Evolutionary conservation across 805 yeast species (phyloP), one percentile per base, ranked within the genome.

Genomic region (Ogataea corticis): DNA sequence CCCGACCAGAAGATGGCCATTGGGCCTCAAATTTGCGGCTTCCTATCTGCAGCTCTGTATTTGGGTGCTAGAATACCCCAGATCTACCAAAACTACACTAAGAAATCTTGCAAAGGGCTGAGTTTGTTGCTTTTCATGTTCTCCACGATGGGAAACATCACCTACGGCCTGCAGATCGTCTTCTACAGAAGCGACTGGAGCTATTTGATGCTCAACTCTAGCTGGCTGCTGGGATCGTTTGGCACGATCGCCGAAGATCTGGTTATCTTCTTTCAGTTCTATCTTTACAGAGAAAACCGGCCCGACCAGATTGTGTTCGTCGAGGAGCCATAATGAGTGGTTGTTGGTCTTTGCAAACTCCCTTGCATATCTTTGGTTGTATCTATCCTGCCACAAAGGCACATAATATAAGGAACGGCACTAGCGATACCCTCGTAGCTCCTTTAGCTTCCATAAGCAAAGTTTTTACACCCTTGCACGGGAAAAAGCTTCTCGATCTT

Each of bases 61-160:
- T 71, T 86, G 52, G 79, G 86, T 7, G 94, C 94, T 2, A 69
- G 89, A 52, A 41, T 65, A 29, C 99, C 99, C 0, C 99, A 92
- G 66, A 85, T 92, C 43, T 68, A 77, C 46, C 95, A 87, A 60
- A 92, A 92, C 67, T 79, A 82, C 62, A 71, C 71, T 38, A 78
- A 96, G 52, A 80, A 83, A 57, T 85, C 96, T 4, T 90, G 90
- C 44, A 76, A 80, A 45, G 98, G 98, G 1, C 83, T 94, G 56
- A 85, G 96, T 45, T 77, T 92, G 50, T 76, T 88, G 42, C 87
- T 86, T 66, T 85, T 86, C 68, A 65, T 86, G 52, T 80, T 85
- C 51, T 83, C 91, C 25, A 77, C 85, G 9, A 68, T 85, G 56
- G 95, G 94, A 15, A 86, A 86, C 62, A 58, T 85, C 50, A 82